A percentile compares a stretch with the other conserved stretches of the same genome.
Evolutionary conservation across 2,329 filamentous ascomycete species (phyloP).

Genomic region (Fulvia fulva): DNA sequence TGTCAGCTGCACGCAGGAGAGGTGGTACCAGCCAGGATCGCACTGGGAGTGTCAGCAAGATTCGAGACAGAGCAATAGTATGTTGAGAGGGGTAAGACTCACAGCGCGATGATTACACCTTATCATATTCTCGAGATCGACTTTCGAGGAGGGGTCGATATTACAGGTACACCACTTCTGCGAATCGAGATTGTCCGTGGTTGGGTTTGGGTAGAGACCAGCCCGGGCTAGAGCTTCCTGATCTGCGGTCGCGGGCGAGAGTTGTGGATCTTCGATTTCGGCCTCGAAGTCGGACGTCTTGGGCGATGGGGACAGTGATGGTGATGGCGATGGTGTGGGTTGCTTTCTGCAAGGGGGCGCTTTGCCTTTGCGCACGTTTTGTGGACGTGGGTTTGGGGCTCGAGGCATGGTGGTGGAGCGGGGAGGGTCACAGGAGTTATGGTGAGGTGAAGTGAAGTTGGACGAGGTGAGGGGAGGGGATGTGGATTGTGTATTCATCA

Average conservation of each 20-base stretch:
- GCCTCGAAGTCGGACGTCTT: background rate
- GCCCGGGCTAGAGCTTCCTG: no score
- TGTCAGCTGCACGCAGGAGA: slow-evolving; percentile 12
- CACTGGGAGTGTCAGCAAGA: slow-evolving; percentile 2
- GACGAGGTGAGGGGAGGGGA: background rate
- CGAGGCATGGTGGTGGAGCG: background rate
- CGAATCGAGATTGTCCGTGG: no score
- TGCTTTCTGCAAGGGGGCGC: background rate
- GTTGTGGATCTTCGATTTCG: no score
- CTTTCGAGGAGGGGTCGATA: background rate
- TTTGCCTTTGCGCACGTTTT: background rate
- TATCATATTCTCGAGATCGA: background rate
- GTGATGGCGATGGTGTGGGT: background rate
- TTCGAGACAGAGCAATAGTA: background rate
- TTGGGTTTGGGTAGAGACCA: no score
- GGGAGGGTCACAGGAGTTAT: background rate
- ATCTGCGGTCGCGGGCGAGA: no score
- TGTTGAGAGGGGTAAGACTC: background rate
- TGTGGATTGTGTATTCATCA: background rate
- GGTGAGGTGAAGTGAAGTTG: background rate
- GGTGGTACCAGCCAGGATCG: slow-evolving; percentile 14
- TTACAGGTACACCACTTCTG: background rate
- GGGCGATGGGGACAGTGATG: background rate
- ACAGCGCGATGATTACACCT: background rate
- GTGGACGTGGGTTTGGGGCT: background rate